These are phyloP conservation scores for Exophiala aquamarina DNA, from an alignment of 2,329 filamentous ascomycete species.

Conservation along the genomic window DNA sequence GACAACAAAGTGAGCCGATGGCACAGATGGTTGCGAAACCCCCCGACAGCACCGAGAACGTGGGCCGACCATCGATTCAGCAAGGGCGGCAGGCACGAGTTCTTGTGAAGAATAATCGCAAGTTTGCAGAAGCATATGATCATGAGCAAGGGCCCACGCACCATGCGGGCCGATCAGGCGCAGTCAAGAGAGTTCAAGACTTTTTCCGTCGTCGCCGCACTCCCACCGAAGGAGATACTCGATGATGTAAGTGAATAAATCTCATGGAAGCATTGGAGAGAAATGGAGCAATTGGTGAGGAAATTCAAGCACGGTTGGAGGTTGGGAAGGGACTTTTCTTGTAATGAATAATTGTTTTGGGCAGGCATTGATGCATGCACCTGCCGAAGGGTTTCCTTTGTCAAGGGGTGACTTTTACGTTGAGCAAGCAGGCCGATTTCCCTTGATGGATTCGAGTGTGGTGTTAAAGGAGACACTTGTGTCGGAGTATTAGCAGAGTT, in stretches of 20 bases:
- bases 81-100: constrained; percentile 49
- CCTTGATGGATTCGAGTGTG: too few species aligned
- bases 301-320: background rate
- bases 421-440: too few species aligned
- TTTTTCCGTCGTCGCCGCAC: constrained; percentile 72
- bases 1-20: constrained; percentile 38
- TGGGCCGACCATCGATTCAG: constrained; percentile 42
- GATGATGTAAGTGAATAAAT: constrained; percentile 2
- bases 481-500: too few species aligned
- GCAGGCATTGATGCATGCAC: too few species aligned
- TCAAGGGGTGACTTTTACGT: too few species aligned
- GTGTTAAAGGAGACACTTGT: too few species aligned
- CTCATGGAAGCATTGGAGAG: background rate
- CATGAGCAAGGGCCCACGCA: constrained; percentile 60
- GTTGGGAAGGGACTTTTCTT: constrained; percentile 14
- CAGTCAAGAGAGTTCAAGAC: constrained; percentile 93
- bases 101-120: constrained; percentile 80
- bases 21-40: constrained; percentile 30
- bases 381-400: too few species aligned
- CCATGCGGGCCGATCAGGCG: constrained; percentile 79
- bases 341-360: constrained; percentile 21
- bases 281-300: too few species aligned
- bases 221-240: constrained; percentile 18
- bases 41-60: constrained; percentile 39
- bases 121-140: constrained; percentile 86